Evolutionary conservation across 345 rosid genomes (phyloP).

Genomic region (Heritiera littoralis): DNA sequence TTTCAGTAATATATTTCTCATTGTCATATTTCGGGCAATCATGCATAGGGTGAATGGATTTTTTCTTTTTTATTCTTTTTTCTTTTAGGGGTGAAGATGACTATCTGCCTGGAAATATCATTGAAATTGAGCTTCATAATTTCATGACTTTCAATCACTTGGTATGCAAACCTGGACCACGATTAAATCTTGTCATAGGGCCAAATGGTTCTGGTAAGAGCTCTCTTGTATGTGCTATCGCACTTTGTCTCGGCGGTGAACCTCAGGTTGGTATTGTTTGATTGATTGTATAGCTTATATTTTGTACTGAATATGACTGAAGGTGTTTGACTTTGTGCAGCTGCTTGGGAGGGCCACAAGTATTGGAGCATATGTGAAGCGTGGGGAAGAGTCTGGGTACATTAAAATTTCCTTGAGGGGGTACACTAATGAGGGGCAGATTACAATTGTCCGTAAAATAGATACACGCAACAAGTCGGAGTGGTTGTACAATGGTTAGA

Average conservation of each 20-base stretch:
- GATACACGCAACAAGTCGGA: constrained; percentile 84
- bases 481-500: constrained; percentile 80
- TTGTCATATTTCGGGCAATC: too few species aligned
- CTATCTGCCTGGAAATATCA: constrained; percentile 82
- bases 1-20: neutral
- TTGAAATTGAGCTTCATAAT: constrained; percentile 79
- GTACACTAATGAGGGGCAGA: constrained; percentile 46
- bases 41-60: neutral
- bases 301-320: neutral
- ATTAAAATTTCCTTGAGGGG: constrained; percentile 81
- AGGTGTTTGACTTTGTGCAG: constrained; percentile 40
- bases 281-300: constrained; percentile 14
- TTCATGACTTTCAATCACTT: constrained; percentile 86
- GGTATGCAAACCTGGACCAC: constrained; percentile 81
- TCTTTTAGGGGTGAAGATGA: constrained; percentile 81
- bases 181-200: constrained; percentile 89
- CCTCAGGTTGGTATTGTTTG: constrained; percentile 58
- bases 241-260: constrained; percentile 91
- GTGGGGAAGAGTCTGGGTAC: constrained; percentile 75
- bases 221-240: constrained; percentile 95
- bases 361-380: constrained; percentile 90
- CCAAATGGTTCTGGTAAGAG: constrained; percentile 98
- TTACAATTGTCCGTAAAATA: constrained; percentile 66
- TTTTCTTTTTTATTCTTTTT: constrained; percentile 17
- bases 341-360: constrained; percentile 89